A percentile compares a stretch with the other conserved stretches of the same genome.
These are phyloP conservation scores for Tricharina praecox DNA, from an alignment of 495 filamentous ascomycete genomes.

Conservation along the genomic window DNA sequence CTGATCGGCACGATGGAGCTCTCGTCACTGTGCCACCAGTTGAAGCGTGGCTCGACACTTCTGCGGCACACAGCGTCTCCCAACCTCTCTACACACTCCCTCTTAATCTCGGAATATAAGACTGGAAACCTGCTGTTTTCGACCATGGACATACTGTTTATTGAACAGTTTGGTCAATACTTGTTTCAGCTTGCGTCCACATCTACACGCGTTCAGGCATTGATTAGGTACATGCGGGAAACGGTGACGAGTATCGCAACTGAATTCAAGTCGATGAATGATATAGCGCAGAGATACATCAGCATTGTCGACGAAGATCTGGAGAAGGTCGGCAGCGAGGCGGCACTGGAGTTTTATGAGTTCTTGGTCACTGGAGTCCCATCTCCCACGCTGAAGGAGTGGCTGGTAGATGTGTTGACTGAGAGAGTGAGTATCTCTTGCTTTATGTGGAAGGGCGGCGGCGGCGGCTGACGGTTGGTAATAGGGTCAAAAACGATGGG, in stretches of 20 bases:
- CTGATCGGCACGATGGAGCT: constrained; percentile 47
- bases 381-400: constrained; percentile 59
- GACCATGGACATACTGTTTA: constrained; percentile 68
- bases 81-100: constrained; percentile 54
- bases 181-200: constrained; percentile 70
- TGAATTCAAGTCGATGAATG: constrained; percentile 68
- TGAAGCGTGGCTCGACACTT: constrained; percentile 27
- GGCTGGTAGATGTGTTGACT: constrained; percentile 69
- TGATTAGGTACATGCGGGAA: constrained; percentile 66
- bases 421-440: constrained; percentile 49
- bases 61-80: constrained; percentile 54
- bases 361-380: constrained; percentile 72
- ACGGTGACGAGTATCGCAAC: constrained; percentile 53
- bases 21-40: constrained; percentile 21
- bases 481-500: constrained; percentile 89
- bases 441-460: constrained; percentile 4
- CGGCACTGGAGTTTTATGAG: constrained; percentile 68
- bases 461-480: constrained; percentile 11
- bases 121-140: constrained; percentile 40
- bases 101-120: constrained; percentile 38
- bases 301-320: constrained; percentile 54
- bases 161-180: constrained; percentile 60
- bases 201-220: constrained; percentile 68
- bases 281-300: constrained; percentile 61
- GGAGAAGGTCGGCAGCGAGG: constrained; percentile 33